These are phyloP conservation scores for Trichoderma arundinaceum DNA, from an alignment of 2,329 filamentous ascomycete species.

Conservation along the genomic window DNA sequence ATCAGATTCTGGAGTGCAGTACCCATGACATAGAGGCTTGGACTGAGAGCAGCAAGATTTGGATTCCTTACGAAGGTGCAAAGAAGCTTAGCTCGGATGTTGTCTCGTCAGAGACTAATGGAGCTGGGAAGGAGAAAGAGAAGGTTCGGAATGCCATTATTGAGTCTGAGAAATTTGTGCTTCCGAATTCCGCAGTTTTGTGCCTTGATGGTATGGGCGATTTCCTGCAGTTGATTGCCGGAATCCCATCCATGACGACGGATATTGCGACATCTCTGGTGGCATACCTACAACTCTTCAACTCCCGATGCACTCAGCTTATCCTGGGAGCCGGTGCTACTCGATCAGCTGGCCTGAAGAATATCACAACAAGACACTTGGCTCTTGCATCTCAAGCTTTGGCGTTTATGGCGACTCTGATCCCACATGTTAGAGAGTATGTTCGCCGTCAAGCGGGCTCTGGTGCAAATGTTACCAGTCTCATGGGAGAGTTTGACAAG, in stretches of 20 bases:
- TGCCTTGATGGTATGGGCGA: slow-evolving; percentile 82
- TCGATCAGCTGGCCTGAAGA: slow-evolving; percentile 84
- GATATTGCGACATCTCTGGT: slow-evolving; percentile 81
- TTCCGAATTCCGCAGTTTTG: slow-evolving; percentile 81
- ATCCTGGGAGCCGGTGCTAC: slow-evolving; percentile 95
- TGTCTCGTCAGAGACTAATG: slow-evolving; percentile 52
- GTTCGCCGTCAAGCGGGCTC: slow-evolving; percentile 74
- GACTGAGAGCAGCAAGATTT: slow-evolving; percentile 65
- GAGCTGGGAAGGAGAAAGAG: slow-evolving; percentile 65
- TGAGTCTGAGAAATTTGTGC: slow-evolving; percentile 82
- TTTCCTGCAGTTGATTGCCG: slow-evolving; percentile 81
- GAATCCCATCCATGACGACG: slow-evolving; percentile 85
- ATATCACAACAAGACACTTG: slow-evolving; percentile 95
- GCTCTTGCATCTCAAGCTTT: slow-evolving; percentile 89
- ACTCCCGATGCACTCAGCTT: slow-evolving; percentile 93
- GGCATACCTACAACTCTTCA: slow-evolving; percentile 90
- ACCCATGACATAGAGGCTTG: slow-evolving; percentile 72
- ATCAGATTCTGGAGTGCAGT: slow-evolving; percentile 70
- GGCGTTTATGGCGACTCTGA: slow-evolving; percentile 82
- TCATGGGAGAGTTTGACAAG: slow-evolving; percentile 88
- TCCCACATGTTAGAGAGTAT: slow-evolving; percentile 91
- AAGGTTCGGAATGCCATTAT: slow-evolving; percentile 76
- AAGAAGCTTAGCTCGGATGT: slow-evolving; percentile 45
- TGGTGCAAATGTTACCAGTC: slow-evolving; percentile 56
- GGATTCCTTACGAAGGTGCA: slow-evolving; percentile 54